Conservation (phyloP, 75 land plant genomes). For the Selaginella tamariscina region DNA sequence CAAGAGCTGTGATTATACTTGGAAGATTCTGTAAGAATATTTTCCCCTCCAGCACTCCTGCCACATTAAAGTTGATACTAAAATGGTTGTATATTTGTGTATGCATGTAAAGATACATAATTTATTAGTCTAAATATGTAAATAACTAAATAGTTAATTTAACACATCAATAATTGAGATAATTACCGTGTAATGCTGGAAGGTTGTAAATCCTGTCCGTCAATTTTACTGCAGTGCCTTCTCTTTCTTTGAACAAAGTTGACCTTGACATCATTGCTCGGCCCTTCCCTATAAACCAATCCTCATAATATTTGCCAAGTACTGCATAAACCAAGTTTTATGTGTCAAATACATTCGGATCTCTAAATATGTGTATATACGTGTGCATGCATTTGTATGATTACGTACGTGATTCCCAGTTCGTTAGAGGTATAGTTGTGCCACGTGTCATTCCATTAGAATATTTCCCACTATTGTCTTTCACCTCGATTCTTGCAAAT, state of each 20-base stretch:
- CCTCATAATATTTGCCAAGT: slow-evolving; percentile 39
- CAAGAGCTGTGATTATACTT: slow-evolving; percentile 76
- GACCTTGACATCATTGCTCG: slow-evolving; percentile 66
- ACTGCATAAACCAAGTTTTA: slow-evolving; percentile 30
- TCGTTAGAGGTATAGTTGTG: slow-evolving; percentile 42
- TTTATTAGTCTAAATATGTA: too few relatives aligned
- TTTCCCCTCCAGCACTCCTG: slow-evolving; percentile 85
- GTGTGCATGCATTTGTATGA: too few relatives aligned
- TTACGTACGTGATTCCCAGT: slow-evolving; percentile 40
- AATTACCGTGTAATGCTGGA: slow-evolving; percentile 77
- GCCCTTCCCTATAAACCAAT: slow-evolving; percentile 81
- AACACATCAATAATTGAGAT: too few relatives aligned
- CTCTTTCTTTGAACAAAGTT: slow-evolving; percentile 60
- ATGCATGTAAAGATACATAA: too few relatives aligned
- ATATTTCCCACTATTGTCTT: slow-evolving; percentile 47
- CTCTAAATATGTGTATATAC: neutral
- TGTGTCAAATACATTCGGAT: neutral
- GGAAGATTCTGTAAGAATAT: slow-evolving; percentile 95
- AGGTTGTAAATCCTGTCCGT: slow-evolving; percentile 51
- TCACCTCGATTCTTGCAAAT: slow-evolving; percentile 77
- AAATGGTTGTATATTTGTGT: neutral
- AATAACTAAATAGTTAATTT: too few relatives aligned
- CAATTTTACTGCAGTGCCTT: slow-evolving; percentile 84
- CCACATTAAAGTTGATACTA: neutral
- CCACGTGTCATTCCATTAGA: slow-evolving; percentile 78